These are phyloP conservation scores for Lanmaoa pseudosensibilis DNA, from an alignment of 768 basidiomycete genomes.

Conservation along the genomic window DNA sequence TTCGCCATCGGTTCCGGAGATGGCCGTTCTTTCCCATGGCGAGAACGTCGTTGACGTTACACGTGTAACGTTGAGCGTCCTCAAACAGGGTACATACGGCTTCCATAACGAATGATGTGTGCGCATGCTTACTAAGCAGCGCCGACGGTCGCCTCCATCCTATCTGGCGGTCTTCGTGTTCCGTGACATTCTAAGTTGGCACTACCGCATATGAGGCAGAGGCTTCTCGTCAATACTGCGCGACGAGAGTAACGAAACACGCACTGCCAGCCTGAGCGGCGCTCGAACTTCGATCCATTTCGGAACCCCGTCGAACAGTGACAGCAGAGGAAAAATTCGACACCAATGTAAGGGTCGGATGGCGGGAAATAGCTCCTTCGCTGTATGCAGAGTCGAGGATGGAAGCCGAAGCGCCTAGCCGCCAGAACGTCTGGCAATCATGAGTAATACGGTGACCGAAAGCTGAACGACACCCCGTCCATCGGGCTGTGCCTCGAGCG, in stretches of 20 bases:
- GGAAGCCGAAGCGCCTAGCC: conserved; percentile 4
- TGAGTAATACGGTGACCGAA: neutral
- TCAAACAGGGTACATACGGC: neutral
- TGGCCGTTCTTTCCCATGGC: neutral
- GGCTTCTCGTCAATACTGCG: neutral
- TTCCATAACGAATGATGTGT: neutral
- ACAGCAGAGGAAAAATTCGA: neutral
- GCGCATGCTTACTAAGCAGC: conserved; percentile 10
- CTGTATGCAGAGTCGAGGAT: conserved; percentile 2
- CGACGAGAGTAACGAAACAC: neutral
- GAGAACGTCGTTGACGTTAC: conserved; percentile 22
- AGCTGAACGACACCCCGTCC: neutral
- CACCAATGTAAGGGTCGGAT: neutral
- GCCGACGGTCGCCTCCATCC: conserved; percentile 8
- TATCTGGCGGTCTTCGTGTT: neutral
- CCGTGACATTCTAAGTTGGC: neutral
- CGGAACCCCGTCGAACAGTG: neutral
- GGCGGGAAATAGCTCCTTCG: neutral
- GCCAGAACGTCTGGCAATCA: neutral
- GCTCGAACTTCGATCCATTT: conserved; percentile 7
- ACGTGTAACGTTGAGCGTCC: conserved; percentile 30
- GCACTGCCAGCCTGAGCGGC: neutral
- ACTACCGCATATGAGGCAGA: neutral
- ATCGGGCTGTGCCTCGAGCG: neutral
- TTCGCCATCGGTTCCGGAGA: conserved; percentile 5